Evolutionary conservation across 306 rosid species (phyloP).

Genomic region (Dryas alaskensis): DNA sequence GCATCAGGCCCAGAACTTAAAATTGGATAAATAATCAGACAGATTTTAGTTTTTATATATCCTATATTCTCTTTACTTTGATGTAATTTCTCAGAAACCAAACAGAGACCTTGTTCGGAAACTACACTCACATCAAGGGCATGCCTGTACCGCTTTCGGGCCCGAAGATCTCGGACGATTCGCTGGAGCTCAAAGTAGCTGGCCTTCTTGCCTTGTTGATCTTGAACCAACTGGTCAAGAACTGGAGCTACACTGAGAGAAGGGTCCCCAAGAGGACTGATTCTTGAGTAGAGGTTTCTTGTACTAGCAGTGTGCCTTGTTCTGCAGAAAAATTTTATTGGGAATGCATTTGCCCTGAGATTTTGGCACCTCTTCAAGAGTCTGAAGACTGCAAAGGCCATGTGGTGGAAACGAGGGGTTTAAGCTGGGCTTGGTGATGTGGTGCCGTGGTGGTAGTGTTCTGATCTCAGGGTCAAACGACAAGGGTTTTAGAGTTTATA

Average conservation of each 20-base stretch:
- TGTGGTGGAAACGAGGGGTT: background rate
- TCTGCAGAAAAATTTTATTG: conserved; percentile 32
- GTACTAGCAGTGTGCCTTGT: conserved; percentile 6
- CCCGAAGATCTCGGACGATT: conserved; percentile 47
- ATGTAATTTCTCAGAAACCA: background rate
- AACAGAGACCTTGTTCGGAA: background rate
- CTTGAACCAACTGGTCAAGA: conserved; percentile 53
- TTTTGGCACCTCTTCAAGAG: conserved; percentile 26
- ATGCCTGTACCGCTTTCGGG: conserved; percentile 45
- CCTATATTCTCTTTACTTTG: no score
- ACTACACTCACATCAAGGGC: conserved; percentile 52
- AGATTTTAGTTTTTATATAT: no score
- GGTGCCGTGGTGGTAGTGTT: no score
- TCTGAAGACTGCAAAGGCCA: conserved; percentile 25
- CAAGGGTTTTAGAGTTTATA: no score
- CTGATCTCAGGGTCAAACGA: no score
- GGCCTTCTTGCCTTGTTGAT: conserved; percentile 38
- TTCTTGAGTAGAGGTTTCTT: conserved; percentile 47
- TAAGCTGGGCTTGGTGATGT: no score
- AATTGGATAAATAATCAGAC: no score
- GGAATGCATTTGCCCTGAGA: conserved; percentile 12
- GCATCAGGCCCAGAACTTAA: no score
- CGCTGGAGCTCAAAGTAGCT: conserved; percentile 23
- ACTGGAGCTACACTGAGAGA: conserved; percentile 47
- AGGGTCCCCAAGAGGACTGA: conserved; percentile 63